A percentile compares a stretch with the other conserved stretches of the same genome.
Conservation (phyloP, 2,329 filamentous ascomycete species). For the Trichoderma gracile region DNA sequence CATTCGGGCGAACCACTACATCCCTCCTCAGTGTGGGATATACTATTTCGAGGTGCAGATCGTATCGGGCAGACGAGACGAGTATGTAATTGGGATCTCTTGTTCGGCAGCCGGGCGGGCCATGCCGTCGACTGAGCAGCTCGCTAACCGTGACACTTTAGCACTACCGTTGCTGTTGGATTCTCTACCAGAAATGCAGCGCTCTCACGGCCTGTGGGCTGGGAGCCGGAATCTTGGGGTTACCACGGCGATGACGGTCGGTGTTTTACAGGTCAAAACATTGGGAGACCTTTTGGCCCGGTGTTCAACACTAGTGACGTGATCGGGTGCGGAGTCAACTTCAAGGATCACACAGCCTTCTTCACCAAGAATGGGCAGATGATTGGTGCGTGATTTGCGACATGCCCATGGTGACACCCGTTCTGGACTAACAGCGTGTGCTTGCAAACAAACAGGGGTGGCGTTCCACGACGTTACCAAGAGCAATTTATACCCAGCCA, state of each 20-base stretch:
- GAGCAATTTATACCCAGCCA: slow-evolving; percentile 64
- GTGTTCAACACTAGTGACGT: slow-evolving; percentile 58
- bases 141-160: slow-evolving; percentile 34
- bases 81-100: slow-evolving; percentile 45
- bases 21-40: slow-evolving; percentile 86
- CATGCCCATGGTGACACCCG: not conserved
- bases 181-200: slow-evolving; percentile 58
- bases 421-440: not conserved
- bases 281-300: slow-evolving; percentile 59
- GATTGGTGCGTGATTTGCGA: slow-evolving; percentile 47
- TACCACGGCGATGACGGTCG: slow-evolving; percentile 70
- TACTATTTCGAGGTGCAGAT: slow-evolving; percentile 84
- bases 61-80: slow-evolving; percentile 52
- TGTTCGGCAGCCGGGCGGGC: too few relatives aligned
- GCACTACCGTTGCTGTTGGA: slow-evolving; percentile 63
- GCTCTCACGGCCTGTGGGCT: slow-evolving; percentile 60
- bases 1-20: slow-evolving; percentile 79
- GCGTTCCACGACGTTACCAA: slow-evolving; percentile 68
- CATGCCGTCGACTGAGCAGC: not conserved
- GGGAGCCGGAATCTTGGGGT: slow-evolving; percentile 68
- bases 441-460: slow-evolving; percentile 58
- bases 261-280: slow-evolving; percentile 57
- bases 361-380: slow-evolving; percentile 66
- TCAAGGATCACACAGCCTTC: slow-evolving; percentile 63
- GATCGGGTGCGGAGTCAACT: slow-evolving; percentile 68